Conservation (phyloP, 73 alveolate species). For the Paraurostyla sp. region DNA sequence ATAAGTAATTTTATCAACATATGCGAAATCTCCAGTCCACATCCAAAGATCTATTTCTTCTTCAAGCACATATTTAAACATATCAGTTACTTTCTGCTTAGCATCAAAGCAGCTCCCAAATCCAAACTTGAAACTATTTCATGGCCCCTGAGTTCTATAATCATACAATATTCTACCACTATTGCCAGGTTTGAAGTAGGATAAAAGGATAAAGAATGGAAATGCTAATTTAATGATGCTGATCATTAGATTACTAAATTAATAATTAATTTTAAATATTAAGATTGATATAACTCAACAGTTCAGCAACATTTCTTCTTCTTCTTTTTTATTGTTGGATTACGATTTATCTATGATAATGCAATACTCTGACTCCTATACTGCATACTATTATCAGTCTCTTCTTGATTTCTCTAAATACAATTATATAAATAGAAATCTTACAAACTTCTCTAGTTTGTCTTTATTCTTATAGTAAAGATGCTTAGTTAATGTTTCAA, state of each 20-base stretch:
- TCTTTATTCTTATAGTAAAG: constrained; percentile 13
- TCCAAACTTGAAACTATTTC: background rate
- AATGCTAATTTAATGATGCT: no score
- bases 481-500: constrained; percentile 70
- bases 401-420: constrained; percentile 27
- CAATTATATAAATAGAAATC: background rate
- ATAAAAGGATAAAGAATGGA: no score
- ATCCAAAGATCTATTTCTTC: constrained; percentile 55
- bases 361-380: constrained; percentile 17
- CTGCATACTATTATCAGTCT: constrained; percentile 13
- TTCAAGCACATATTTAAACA: background rate
- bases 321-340: background rate
- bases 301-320: constrained; percentile 15
- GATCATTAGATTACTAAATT: no score
- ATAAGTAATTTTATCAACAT: constrained; percentile 35
- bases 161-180: background rate
- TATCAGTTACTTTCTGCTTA: constrained; percentile 25
- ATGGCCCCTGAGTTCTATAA: background rate
- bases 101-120: constrained; percentile 54
- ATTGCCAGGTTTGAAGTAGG: no score
- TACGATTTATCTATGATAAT: background rate
- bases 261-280: background rate
- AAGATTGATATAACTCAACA: background rate
- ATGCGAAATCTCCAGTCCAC: constrained; percentile 59
- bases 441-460: constrained; percentile 40